These are phyloP conservation scores for Vitrella brassicaformis DNA, from an alignment of 73 alveolate genomes.

Conservation along the genomic window DNA sequence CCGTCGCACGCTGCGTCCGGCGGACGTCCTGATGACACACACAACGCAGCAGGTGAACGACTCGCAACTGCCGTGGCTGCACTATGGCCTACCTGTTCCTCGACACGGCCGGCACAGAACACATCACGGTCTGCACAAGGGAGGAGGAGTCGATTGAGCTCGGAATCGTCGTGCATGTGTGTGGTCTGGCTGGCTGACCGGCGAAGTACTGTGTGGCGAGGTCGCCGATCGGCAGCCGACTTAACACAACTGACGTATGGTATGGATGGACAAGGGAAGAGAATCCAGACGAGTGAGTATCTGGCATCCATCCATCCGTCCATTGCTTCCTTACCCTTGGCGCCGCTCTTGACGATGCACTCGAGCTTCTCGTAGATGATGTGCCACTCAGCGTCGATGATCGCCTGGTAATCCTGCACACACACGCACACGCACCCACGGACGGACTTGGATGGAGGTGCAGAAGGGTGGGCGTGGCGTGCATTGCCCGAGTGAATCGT, in stretches of 20 bases:
- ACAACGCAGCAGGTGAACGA: not conserved
- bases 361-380: conserved; percentile 86
- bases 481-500: no score
- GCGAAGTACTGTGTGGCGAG: conserved; percentile 75
- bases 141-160: no score
- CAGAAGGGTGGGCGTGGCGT: no score
- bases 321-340: no score
- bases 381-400: conserved; percentile 96
- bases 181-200: no score
- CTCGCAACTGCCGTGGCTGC: not conserved
- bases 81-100: not conserved
- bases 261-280: no score
- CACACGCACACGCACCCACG: no score
- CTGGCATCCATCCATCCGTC: no score
- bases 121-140: conserved; percentile 71
- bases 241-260: no score
- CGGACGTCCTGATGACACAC: conserved; percentile 55
- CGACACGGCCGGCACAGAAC: conserved; percentile 76
- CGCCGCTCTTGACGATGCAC: conserved; percentile 75
- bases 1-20: conserved; percentile 88
- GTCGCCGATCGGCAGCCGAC: conserved; percentile 92
- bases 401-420: conserved; percentile 56
- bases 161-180: no score
- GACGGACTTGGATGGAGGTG: no score
- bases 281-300: no score